Base-by-base conservation (phyloP, 805 yeast genomes). In the Wickerhamiella siamensis region DNA sequence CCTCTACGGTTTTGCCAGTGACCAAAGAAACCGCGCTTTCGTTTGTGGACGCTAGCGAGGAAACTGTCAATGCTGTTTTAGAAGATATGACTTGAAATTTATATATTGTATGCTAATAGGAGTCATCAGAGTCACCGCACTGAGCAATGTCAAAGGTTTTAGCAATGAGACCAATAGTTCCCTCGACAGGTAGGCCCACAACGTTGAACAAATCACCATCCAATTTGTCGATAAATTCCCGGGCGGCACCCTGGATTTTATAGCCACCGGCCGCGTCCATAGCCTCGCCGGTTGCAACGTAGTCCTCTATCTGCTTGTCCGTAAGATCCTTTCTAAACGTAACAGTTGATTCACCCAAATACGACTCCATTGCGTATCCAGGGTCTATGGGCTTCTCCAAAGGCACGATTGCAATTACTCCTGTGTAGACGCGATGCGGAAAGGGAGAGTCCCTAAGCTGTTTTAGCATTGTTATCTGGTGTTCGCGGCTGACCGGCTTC, bases 221-320 rank as follows among this genome's bases (percentile, higher is more conserved):
- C 10, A 86, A 70, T 14, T 62, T 60, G 17, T 66, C 59, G 48
- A 91, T 73, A 47, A 88, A 61, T 31, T 77, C 54, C 29, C 57
- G 53, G 1, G 80, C 75, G 8, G 58, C 56, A 0, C 78, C 82
- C 60, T 88, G 97, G 45, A 80, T 77, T 51, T 76, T 77, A 62
- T 83, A 87, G 1, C 98, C 98, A 4, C 96, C 98, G 2, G 97
- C 95, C 1, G 83, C 96, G 38, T 70, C 70, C 5, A 67, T 43
- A 1, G 91, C 97, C 56, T 88, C 96, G 18, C 70, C 78, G 2
- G 77, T 62, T 2, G 67, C 68, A 9, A 81, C 79, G 57, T 88
- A 88, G 14, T 66, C 63, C 20, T 69, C 54, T 3, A 88, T 53
- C 32, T 77, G 64, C n/a, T 66, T 73, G 48, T 74, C 75, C 1